phyloP scores from a whole-genome alignment of 2,329 filamentous ascomycete genomes.

The Ploettnerulaceae sp. region DNA sequence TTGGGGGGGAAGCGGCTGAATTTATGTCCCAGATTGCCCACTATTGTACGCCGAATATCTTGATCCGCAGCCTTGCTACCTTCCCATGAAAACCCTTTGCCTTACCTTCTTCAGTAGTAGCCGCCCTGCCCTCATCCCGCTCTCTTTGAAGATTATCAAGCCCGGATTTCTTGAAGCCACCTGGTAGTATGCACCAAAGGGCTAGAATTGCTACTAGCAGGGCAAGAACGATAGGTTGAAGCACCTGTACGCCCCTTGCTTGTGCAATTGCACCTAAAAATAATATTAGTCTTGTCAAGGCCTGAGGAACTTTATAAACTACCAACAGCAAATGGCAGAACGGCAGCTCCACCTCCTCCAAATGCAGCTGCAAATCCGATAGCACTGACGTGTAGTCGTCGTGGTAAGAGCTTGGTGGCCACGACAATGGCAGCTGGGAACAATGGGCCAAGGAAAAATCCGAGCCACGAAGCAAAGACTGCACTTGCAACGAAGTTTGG shows the following conservation, averaged over 20 bases:
- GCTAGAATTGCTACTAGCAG: conserved; percentile 36
- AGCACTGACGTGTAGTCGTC: conserved; percentile 68
- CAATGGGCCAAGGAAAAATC: conserved; percentile 75
- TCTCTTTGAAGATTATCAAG: conserved; percentile 16
- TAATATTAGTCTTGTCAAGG: too few relatives aligned
- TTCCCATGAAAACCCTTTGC: conserved; percentile 2
- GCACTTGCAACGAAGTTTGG: conserved; percentile 70
- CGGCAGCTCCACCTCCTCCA: conserved; percentile 66
- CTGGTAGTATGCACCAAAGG: conserved; percentile 18
- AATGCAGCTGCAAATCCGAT: conserved; percentile 79
- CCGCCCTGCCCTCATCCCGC: conserved; percentile 11
- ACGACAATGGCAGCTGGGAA: conserved; percentile 72
- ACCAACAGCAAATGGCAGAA: conserved; percentile 61
- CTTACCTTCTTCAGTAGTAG: conserved; percentile 7
- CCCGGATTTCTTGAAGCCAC: conserved; percentile 25
- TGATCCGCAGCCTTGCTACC: conserved; percentile 8
- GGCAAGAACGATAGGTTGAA: conserved; percentile 52
- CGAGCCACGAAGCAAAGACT: conserved; percentile 65
- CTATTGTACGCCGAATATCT: not conserved
- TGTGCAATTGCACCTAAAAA: conserved; percentile 66
- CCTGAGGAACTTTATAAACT: too few relatives aligned
- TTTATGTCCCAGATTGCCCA: too few relatives aligned
- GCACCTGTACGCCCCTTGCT: conserved; percentile 48
- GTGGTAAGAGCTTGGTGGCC: conserved; percentile 68
- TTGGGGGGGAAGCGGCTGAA: too few relatives aligned